phyloP scores from a whole-genome alignment of 805 yeast species.

The Candida saitoana region DNA sequence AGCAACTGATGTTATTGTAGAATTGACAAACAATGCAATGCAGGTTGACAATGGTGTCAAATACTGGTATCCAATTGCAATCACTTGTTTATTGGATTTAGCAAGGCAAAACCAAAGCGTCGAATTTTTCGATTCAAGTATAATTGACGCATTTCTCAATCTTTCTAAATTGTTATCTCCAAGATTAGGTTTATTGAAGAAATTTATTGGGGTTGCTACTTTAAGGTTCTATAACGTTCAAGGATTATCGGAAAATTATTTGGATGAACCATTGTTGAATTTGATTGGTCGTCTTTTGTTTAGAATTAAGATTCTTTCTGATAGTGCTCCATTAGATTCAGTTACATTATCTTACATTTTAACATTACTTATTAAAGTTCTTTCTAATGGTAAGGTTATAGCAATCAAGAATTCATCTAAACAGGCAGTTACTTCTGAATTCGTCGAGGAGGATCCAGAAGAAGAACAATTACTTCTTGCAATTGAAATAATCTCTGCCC shows the following conservation, averaged over 20 bases:
- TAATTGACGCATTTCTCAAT: constrained; percentile 48
- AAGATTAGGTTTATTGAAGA: constrained; percentile 48
- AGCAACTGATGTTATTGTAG: constrained; percentile 49
- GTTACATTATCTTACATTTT: constrained; percentile 66
- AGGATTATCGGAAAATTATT: constrained; percentile 42
- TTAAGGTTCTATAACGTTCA: constrained; percentile 52
- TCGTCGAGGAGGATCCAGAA: constrained; percentile 77
- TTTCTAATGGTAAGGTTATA: constrained; percentile 60
- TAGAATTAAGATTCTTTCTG: constrained; percentile 68
- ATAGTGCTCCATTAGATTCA: constrained; percentile 66
- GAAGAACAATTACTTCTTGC: constrained; percentile 82
- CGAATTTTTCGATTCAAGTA: constrained; percentile 40
- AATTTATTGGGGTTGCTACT: constrained; percentile 65
- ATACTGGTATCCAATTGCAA: constrained; percentile 71
- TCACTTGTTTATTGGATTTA: constrained; percentile 45
- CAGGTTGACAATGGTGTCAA: constrained; percentile 60
- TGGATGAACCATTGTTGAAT: constrained; percentile 50
- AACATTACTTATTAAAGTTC: constrained; percentile 67
- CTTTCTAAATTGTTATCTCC: constrained; percentile 50
- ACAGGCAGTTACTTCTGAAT: constrained; percentile 54
- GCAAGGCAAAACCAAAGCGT: constrained; percentile 28
- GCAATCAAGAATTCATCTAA: constrained; percentile 53
- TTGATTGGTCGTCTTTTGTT: constrained; percentile 65
- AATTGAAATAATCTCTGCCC: constrained; percentile 66
- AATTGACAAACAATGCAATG: constrained; percentile 49